Percentiles rank a stretch among this genome's conserved stretches.
phyloP scores from a whole-genome alignment of 371 early-diverging fungal genomes.

The Rhizomucor miehei region DNA sequence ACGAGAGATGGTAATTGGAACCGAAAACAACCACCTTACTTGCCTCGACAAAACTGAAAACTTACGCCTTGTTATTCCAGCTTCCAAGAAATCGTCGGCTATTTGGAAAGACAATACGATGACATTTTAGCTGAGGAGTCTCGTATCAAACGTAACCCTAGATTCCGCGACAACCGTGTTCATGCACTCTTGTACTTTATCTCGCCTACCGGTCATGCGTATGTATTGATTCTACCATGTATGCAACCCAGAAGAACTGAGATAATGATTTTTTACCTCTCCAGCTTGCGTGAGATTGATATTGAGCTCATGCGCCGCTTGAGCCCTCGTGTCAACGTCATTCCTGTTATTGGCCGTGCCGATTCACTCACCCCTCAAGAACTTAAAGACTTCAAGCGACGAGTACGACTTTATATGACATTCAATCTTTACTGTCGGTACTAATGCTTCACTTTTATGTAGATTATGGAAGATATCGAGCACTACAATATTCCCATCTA shows the following conservation, averaged over 20 bases:
- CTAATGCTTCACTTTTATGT: conserved; percentile 1
- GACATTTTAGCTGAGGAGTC: conserved; percentile 94
- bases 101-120: conserved; percentile 95
- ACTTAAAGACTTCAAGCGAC: conserved; percentile 78
- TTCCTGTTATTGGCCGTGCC: conserved; percentile 86
- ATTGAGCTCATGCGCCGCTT: conserved; percentile 95
- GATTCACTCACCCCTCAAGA: conserved; percentile 78
- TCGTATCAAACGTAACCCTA: conserved; percentile 91
- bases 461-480: conserved; percentile 91
- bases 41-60: too few relatives aligned
- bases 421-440: not conserved
- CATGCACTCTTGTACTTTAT: conserved; percentile 98
- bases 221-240: conserved; percentile 13
- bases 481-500: conserved; percentile 91
- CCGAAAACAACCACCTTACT: too few relatives aligned
- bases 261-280: not conserved
- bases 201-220: conserved; percentile 94
- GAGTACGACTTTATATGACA: conserved; percentile 41
- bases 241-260: not conserved
- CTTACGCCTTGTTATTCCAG: conserved; percentile 20
- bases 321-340: conserved; percentile 91
- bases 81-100: conserved; percentile 84
- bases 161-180: conserved; percentile 96
- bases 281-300: conserved; percentile 91
- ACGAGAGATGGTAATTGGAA: conserved; percentile 69